Conservation (phyloP, 768 basidiomycete species). For the Suillus plorans region DNA sequence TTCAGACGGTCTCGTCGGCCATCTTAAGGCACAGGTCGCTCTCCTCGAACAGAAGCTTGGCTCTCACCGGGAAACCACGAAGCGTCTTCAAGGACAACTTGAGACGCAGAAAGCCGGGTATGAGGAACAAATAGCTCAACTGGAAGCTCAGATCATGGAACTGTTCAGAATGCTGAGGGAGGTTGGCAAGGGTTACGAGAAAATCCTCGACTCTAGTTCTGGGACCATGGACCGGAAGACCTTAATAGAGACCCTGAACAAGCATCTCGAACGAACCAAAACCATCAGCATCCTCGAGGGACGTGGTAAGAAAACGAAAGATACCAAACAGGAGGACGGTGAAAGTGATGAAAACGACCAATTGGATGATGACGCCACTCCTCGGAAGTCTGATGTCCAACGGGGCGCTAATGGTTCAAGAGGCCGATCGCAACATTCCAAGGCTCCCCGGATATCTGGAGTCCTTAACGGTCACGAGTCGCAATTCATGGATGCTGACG, state of each 20-base stretch:
- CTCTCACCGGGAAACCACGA: slow-evolving; percentile 76
- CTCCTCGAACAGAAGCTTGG: slow-evolving; percentile 76
- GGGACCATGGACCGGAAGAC: slow-evolving; percentile 75
- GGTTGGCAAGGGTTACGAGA: slow-evolving; percentile 72
- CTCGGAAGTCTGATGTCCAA: slow-evolving; percentile 50
- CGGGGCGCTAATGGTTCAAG: slow-evolving; percentile 34
- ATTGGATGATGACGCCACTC: slow-evolving; percentile 51
- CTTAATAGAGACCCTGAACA: slow-evolving; percentile 78
- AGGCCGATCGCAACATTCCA: slow-evolving; percentile 31
- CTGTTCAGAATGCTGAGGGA: slow-evolving; percentile 93
- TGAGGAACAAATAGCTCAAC: slow-evolving; percentile 83
- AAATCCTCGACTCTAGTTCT: slow-evolving; percentile 61
- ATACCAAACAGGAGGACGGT: slow-evolving; percentile 24
- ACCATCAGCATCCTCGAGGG: slow-evolving; percentile 89
- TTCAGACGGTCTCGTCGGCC: slow-evolving; percentile 80
- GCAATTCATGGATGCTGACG: slow-evolving; percentile 90
- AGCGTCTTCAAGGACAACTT: slow-evolving; percentile 74
- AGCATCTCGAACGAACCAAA: slow-evolving; percentile 77
- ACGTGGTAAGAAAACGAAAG: slow-evolving; percentile 35
- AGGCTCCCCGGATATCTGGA: slow-evolving; percentile 39
- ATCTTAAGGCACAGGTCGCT: slow-evolving; percentile 68
- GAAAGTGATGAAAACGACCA: slow-evolving; percentile 31
- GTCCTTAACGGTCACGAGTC: slow-evolving; percentile 58
- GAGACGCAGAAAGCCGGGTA: slow-evolving; percentile 75
- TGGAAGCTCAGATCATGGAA: slow-evolving; percentile 91